Base-by-base conservation (phyloP, 345 rosid species). In the Gossypioides kirkii region DNA sequence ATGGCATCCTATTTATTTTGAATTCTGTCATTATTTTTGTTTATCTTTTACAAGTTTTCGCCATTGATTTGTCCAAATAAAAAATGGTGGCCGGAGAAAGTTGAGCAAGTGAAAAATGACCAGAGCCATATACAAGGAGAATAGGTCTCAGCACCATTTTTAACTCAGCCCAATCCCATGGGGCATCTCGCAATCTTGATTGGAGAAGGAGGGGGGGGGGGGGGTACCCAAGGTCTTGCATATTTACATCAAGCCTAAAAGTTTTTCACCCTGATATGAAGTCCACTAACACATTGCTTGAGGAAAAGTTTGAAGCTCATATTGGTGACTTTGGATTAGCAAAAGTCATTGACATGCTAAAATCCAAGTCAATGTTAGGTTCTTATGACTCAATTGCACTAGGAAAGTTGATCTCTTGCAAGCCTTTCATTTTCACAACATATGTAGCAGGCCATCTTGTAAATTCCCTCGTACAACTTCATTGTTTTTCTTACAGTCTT, bases 341-440 rank as follows among this genome's bases (percentile, higher is more conserved):
- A 7, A 94, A 94, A 76, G 92, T 94, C 26, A 84, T 92, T 46
- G 97, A 92, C 83, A 79, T 90, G 97, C 95, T 93, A 9, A 85
- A 92, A 10, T 88, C 93, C 1, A 94, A 92, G 77, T 90, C 97
- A 23, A 89, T 94, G 98, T 90, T 97, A 6, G 98, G 98, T 71
- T 91, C 97, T 70, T 94, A 94, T 70, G 98, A 97, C 82, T 94
- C 92, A 80, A 94, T 94, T 77, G 98, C 98, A 25, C 98, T 97
- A 55, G 91, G 87, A 84, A 82, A 83, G 77, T 66, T 50, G 10
- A 13, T 71, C 62, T 50, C 23, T 18, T 69, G 45, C 10, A 49
- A 60, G 18, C 62, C 38, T 23, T 58, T 25, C 20, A 58, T 58
- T 23, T 22, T 54, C 38, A 69, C 26, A 50, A 69, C 28, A 55